These are phyloP conservation scores for Gaertneriomyces sp. DNA, from an alignment of 192 early-diverging fungal genomes.

Conservation along the genomic window DNA sequence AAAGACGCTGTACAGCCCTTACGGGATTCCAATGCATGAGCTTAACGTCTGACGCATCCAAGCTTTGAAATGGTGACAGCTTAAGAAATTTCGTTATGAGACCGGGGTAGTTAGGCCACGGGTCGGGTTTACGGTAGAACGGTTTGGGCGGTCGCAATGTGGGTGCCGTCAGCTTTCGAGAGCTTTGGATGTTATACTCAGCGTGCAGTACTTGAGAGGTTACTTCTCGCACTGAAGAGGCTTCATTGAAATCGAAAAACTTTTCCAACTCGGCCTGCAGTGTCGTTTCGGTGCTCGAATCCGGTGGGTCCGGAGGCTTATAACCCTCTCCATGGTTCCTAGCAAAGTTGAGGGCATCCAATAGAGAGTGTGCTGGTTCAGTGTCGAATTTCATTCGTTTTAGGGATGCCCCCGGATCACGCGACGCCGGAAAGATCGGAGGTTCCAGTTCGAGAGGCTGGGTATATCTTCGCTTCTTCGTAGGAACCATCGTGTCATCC, in stretches of 20 bases:
- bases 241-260: constrained; percentile 23
- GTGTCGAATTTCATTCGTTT: too few species aligned
- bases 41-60: neutral
- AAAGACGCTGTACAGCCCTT: constrained; percentile 6
- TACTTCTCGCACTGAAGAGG: neutral
- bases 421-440: neutral
- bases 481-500: too few species aligned
- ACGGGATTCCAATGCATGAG: constrained; percentile 23
- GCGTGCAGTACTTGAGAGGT: neutral
- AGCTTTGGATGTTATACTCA: constrained; percentile 4
- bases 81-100: neutral
- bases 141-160: constrained; percentile 8
- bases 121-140: constrained; percentile 16
- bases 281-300: too few species aligned
- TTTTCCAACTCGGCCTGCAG: constrained; percentile 3
- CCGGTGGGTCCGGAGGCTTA: too few species aligned
- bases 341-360: too few species aligned
- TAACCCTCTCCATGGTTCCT: too few species aligned
- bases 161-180: neutral
- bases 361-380: too few species aligned
- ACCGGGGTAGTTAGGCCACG: constrained; percentile 15
- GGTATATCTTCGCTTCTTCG: too few species aligned
- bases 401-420: too few species aligned
- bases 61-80: neutral
- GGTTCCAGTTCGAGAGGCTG: neutral